Percentiles rank a stretch among this genome's conserved stretches.
Conservation (phyloP, 768 basidiomycete genomes). For the Pisolithus sp. region DNA sequence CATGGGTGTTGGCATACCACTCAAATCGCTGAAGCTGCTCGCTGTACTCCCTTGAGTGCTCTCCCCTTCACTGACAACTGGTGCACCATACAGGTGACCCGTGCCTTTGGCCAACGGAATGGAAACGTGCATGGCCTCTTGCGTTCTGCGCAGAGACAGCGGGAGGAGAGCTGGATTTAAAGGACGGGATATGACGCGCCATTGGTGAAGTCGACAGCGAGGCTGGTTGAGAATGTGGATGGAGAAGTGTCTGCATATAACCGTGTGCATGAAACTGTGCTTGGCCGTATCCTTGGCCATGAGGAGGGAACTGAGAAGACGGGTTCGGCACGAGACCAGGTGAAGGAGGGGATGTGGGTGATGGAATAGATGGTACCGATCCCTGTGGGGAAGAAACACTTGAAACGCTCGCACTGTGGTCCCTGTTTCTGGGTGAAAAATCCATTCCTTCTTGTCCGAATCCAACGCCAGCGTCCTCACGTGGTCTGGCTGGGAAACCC, state of each 20-base stretch:
- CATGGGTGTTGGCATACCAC: slow-evolving; percentile 43
- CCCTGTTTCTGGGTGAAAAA: slow-evolving; percentile 35
- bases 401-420: slow-evolving; percentile 67
- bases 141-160: slow-evolving; percentile 50
- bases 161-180: slow-evolving; percentile 59
- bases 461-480: slow-evolving; percentile 20
- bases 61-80: slow-evolving; percentile 44
- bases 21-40: slow-evolving; percentile 82
- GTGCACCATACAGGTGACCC: slow-evolving; percentile 27
- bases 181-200: slow-evolving; percentile 43
- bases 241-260: slow-evolving; percentile 18
- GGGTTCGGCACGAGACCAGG: slow-evolving; percentile 7
- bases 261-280: background rate
- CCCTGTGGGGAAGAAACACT: slow-evolving; percentile 68
- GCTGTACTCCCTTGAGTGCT: slow-evolving; percentile 68
- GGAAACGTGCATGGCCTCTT: slow-evolving; percentile 42
- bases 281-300: background rate
- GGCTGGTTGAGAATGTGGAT: slow-evolving; percentile 18
- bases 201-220: slow-evolving; percentile 30
- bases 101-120: slow-evolving; percentile 33
- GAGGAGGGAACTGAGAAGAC: background rate
- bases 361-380: slow-evolving; percentile 79
- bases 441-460: slow-evolving; percentile 32
- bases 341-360: slow-evolving; percentile 50
- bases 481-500: slow-evolving; percentile 26